Base-by-base conservation (phyloP, 176 grass and related monocot species). In the Hsuehochloa calcarea region DNA sequence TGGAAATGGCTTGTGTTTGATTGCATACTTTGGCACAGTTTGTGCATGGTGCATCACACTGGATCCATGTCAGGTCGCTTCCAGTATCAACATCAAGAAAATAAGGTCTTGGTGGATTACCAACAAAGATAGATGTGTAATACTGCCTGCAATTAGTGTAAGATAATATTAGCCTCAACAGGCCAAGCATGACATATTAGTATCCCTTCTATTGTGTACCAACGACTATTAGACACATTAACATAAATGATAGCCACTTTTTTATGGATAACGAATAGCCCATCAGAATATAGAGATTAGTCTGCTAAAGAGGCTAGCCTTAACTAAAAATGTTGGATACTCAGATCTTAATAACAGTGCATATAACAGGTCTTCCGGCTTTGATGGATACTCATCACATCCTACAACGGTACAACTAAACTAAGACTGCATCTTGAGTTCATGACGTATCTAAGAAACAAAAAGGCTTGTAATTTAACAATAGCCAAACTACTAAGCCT, bases 21-120 rank as follows among this genome's bases (percentile, higher is more conserved):
- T 63, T 64, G 54, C 89, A 85, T 95, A 97, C 96, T 87, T 96
- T 73, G 46, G 96, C 96, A 75, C 96, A 99, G 80, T 91, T 99
- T 83, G 91, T 59, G 72, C 96, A 99, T 49, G 96, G 96, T 58
- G 96, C 93, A 65, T 99, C 96, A 86, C 96, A 99, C 75, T 99
- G 96, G 74, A 99, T 92, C 96, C 96, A 99, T 25, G 91, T 96
- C 84, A 99, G 87, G 77, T 94, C 96, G 11, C 96, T 99, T 80
- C 93, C 93, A 82, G 93, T 99, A 94, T 99, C 96, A 80, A 99
- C 90, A 77, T 99, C 93, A 46, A 99, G 91, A 75, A 90, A 99
- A 59, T 99, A 99, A 39, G 91, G 88, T 86, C 86, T 94, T 10
- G 91, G 96, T 67, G 96, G 91, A 88, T 92, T 99, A 22, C 96